Conservation (phyloP, 2,329 filamentous ascomycete genomes). For the Penicillium sp. region DNA sequence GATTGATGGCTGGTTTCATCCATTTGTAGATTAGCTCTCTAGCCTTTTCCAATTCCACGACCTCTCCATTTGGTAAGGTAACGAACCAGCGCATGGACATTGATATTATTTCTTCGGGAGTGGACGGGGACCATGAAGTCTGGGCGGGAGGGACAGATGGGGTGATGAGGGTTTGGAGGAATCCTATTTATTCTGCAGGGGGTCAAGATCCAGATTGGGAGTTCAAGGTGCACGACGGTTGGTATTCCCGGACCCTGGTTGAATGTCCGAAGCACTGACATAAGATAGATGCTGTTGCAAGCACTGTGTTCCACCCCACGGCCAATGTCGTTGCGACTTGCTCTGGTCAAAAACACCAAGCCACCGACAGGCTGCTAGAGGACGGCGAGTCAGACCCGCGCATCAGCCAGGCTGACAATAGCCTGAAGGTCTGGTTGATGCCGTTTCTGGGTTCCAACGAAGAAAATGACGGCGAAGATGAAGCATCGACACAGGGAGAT, state of each 20-base stretch:
- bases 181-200: constrained; percentile 46
- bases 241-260: background rate
- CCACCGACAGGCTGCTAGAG: constrained; percentile 16
- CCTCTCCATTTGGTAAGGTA: no score
- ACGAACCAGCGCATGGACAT: constrained; percentile 61
- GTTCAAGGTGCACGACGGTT: constrained; percentile 50
- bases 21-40: no score
- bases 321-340: constrained; percentile 53
- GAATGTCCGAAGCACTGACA: constrained; percentile 16
- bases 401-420: constrained; percentile 33
- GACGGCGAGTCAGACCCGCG: constrained; percentile 7
- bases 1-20: no score
- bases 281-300: constrained; percentile 47
- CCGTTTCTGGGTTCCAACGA: constrained; percentile 19
- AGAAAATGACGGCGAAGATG: no score
- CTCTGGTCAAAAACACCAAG: constrained; percentile 47
- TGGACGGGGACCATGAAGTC: constrained; percentile 51
- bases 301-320: constrained; percentile 49
- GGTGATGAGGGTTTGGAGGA: constrained; percentile 52
- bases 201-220: constrained; percentile 45
- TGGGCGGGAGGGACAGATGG: constrained; percentile 64
- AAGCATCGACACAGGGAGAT: background rate
- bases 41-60: no score
- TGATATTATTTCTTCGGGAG: constrained; percentile 47
- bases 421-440: constrained; percentile 45